These are phyloP conservation scores for Penicillium cinerascens DNA, from an alignment of 495 filamentous ascomycete genomes.

Conservation along the genomic window DNA sequence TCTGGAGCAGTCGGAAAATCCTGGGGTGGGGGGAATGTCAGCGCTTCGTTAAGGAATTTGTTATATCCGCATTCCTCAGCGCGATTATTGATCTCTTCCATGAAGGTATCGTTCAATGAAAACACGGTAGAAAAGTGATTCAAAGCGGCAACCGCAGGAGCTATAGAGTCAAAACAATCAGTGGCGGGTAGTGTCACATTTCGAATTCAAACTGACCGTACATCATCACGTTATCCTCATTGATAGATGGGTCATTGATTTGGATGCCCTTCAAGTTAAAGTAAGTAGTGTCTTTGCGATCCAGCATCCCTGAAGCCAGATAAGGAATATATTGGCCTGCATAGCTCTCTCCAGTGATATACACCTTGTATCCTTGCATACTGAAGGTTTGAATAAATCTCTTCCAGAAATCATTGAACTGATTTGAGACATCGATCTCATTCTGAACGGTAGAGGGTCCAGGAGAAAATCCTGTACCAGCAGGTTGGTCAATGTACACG, in stretches of 20 bases:
- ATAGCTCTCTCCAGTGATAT: conserved; percentile 68
- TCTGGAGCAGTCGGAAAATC: conserved; percentile 44
- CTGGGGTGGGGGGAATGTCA: conserved; percentile 65
- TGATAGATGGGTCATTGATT: conserved; percentile 67
- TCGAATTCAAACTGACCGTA: conserved; percentile 20
- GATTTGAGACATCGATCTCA: conserved; percentile 60
- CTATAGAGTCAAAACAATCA: conserved; percentile 18
- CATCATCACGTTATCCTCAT: conserved; percentile 40
- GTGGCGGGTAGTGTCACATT: not conserved
- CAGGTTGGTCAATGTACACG: conserved; percentile 73
- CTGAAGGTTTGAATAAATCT: conserved; percentile 66
- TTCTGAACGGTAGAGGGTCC: conserved; percentile 58
- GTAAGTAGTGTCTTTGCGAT: conserved; percentile 61
- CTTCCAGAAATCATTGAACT: conserved; percentile 71
- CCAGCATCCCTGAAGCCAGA: conserved; percentile 70
- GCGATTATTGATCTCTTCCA: conserved; percentile 50
- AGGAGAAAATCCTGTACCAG: conserved; percentile 69
- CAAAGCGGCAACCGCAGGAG: conserved; percentile 58
- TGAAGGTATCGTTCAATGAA: conserved; percentile 64
- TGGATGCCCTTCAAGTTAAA: conserved; percentile 65
- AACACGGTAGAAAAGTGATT: conserved; percentile 61
- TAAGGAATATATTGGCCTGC: conserved; percentile 79
- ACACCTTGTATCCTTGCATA: conserved; percentile 61
- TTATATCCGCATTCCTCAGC: conserved; percentile 64
- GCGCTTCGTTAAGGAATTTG: conserved; percentile 55